Conservation (phyloP, 148 eudicot genomes). For the Vaccinium corymbosum region DNA sequence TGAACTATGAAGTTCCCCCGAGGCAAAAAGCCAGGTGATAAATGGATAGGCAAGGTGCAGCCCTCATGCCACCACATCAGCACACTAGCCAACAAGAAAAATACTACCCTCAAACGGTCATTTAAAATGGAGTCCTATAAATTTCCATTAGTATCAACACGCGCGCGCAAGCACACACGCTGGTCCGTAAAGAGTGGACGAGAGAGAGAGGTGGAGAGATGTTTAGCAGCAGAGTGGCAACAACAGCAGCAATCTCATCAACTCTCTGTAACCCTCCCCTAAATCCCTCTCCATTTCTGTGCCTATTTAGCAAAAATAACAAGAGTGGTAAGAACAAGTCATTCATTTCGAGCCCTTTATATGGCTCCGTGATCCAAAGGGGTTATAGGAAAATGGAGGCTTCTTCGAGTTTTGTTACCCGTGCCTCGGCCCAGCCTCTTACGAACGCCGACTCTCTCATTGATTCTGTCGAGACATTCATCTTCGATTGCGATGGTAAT, state of each 20-base stretch:
- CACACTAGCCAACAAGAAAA: background rate
- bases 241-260: background rate
- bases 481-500: conserved; percentile 74
- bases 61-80: conserved; percentile 28
- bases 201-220: conserved; percentile 14
- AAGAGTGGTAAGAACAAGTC: conserved; percentile 1
- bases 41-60: background rate
- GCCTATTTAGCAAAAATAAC: background rate
- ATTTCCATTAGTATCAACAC: background rate
- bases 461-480: conserved; percentile 82
- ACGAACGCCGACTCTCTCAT: conserved; percentile 64
- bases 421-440: conserved; percentile 59
- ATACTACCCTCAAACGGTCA: too few species aligned
- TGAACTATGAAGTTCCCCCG: too few species aligned
- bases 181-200: background rate
- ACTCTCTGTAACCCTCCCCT: conserved; percentile 20
- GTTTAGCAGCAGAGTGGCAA: conserved; percentile 36
- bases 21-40: background rate
- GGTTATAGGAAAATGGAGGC: conserved; percentile 20
- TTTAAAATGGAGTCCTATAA: background rate
- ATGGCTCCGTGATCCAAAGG: conserved; percentile 15
- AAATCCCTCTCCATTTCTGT: conserved; percentile 11
- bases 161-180: background rate
- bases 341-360: conserved; percentile 23
- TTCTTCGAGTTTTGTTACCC: conserved; percentile 26